Evolutionary conservation across 768 basidiomycete species (phyloP), one percentile per base, ranked within the genome.

Genomic region (Boletales sp.): DNA sequence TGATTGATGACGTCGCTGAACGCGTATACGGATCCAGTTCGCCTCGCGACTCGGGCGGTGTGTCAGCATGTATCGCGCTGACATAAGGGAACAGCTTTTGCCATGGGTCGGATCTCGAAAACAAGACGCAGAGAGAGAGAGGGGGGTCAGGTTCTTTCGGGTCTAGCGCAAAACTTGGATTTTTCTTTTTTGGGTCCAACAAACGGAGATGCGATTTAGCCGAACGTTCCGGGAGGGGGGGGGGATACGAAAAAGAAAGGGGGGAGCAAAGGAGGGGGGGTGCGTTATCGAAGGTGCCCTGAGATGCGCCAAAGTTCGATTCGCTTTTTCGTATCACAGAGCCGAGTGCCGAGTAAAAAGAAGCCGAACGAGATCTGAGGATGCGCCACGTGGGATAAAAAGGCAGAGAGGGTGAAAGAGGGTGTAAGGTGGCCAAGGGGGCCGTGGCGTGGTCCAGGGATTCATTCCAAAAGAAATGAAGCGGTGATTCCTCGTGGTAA

Each of bases 401-500:
- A 21, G 21, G 21, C n/a, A n/a, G 21, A 2, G 21, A 21, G 21
- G 21, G 21, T 21, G 21, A 21, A 32, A 31, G 21, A 37, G 38
- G 57, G 44, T 14, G 49, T 17, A 39, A 39, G 44, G 30, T 34
- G 30, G 48, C 15, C 28, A 30, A 8, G 19, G 21, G 21, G 21
- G 21, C 21, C 21, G 21, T 21, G 21, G 21, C 4, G 21, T 21
- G 21, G 21, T 21, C 4, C 21, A 21, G 21, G 21, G 21, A 21
- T 21, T 21, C 19, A 2, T 46, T 48, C 41, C 35, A 36, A 44
- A 38, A 41, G 21, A 21, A 46, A 39, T n/a, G 38, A 32, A 59
- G 48, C 44, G 47, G 25, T 21, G 38, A 48, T 50, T n/a, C 59
- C 57, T 59, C 61, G 41, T 48, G 50, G 60, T 21, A 41, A 41